phyloP scores from a whole-genome alignment of 495 filamentous ascomycete genomes.

The Geopyxis carbonaria region DNA sequence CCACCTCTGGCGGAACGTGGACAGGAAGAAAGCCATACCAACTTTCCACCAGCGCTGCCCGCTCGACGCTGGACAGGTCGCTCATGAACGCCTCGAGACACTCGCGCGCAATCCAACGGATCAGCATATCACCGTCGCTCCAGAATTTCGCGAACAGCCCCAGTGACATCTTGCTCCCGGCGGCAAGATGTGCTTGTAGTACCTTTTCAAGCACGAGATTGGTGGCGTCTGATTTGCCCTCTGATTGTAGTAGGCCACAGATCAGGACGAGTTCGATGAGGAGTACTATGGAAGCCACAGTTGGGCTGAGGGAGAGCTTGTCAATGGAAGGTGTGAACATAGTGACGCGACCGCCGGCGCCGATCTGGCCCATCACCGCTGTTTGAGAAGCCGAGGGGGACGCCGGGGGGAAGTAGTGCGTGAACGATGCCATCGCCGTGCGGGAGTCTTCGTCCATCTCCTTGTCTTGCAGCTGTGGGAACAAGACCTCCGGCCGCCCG shows the following conservation, averaged over 20 bases:
- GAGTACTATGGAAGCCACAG: conserved; percentile 16
- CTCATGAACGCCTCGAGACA: conserved; percentile 12
- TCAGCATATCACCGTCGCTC: conserved; percentile 14
- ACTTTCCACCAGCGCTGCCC: conserved; percentile 7
- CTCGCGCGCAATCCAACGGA: conserved; percentile 15
- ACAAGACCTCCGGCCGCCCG: conserved; percentile 7
- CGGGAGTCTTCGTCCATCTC: too few species aligned
- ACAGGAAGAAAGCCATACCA: conserved; percentile 14
- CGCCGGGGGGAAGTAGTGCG: too few species aligned
- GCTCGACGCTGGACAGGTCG: conserved; percentile 5
- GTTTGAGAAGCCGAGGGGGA: too few species aligned
- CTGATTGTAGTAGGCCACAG: conserved; percentile 14
- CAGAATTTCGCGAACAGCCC: conserved; percentile 25
- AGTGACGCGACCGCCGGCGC: conserved; percentile 13
- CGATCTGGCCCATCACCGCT: conserved; percentile 20
- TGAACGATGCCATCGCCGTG: too few species aligned
- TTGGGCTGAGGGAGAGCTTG: conserved; percentile 12
- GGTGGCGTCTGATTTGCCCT: conserved; percentile 11
- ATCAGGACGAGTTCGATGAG: conserved; percentile 12
- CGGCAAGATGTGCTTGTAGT: conserved; percentile 1
- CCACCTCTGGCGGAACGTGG: conserved; percentile 17
- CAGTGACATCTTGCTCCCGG: conserved; percentile 4
- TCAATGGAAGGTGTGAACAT: conserved; percentile 8
- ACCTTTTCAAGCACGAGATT: conserved; percentile 7
- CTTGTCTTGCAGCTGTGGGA: neutral